Evolutionary conservation across 192 early-diverging fungal species (phyloP).

Genomic region (Chytriomyces hyalinus): DNA sequence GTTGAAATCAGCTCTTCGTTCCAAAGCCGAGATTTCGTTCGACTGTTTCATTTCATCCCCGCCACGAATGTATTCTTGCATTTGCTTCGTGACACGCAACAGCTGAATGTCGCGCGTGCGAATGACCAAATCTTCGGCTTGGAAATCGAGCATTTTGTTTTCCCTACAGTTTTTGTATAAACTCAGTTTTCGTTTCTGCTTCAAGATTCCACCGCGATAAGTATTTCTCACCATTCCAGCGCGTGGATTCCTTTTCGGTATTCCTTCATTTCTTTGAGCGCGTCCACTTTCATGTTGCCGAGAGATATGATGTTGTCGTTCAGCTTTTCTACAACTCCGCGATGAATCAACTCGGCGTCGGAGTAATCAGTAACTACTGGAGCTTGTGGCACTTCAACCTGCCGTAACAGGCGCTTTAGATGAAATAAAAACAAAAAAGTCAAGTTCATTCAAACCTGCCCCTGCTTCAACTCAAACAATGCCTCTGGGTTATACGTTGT

Average conservation of each 20-base stretch:
- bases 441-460: conserved; percentile 43
- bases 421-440: not conserved
- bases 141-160: conserved; percentile 68
- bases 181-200: not conserved
- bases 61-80: conserved; percentile 66
- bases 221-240: conserved; percentile 59
- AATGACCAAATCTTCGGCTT: conserved; percentile 62
- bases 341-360: conserved; percentile 57
- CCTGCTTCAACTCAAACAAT: conserved; percentile 65
- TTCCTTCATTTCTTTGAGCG: conserved; percentile 68
- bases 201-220: conserved; percentile 8
- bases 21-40: conserved; percentile 57
- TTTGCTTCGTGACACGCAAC: conserved; percentile 65
- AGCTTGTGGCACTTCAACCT: conserved; percentile 66
- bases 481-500: conserved; percentile 60
- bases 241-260: conserved; percentile 68
- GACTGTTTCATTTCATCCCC: conserved; percentile 62
- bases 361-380: conserved; percentile 68
- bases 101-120: conserved; percentile 66
- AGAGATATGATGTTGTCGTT: conserved; percentile 58
- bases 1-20: conserved; percentile 58
- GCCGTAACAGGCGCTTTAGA: not conserved
- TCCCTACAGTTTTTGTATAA: conserved; percentile 46
- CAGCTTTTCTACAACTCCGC: conserved; percentile 56
- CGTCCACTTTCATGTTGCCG: conserved; percentile 61